Conservation (phyloP, 345 rosid genomes). For the Pugionium cornutum region DNA sequence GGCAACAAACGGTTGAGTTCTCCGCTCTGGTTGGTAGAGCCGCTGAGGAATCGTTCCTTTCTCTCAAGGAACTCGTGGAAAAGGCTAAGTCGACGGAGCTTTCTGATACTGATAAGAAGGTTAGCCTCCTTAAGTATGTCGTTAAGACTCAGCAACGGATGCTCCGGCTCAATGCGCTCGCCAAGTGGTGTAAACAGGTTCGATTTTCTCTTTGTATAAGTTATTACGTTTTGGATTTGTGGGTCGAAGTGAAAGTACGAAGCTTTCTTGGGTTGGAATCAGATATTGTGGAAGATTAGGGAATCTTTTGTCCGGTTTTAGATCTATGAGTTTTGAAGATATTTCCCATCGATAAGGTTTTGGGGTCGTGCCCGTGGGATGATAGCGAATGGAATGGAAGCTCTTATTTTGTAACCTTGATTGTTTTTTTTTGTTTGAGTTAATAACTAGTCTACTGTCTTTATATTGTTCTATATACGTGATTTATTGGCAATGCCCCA, state of each 20-base stretch:
- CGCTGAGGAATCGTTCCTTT: conserved; percentile 77
- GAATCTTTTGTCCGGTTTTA: background rate
- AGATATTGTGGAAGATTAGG: conserved; percentile 16
- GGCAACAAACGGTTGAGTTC: conserved; percentile 88
- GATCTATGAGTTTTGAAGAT: background rate
- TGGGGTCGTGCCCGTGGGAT: too few relatives aligned
- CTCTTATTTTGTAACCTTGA: conserved; percentile 3
- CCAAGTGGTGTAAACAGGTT: conserved; percentile 99
- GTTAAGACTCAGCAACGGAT: conserved; percentile 89
- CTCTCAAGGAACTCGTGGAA: conserved; percentile 79
- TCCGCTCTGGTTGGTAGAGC: conserved; percentile 74
- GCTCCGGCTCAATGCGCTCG: conserved; percentile 88
- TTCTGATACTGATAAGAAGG: conserved; percentile 85
- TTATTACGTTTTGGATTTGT: background rate
- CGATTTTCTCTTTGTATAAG: conserved; percentile 4
- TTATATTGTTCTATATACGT: conserved; percentile 4
- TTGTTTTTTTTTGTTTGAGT: background rate
- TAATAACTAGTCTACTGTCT: background rate
- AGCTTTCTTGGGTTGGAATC: conserved; percentile 25
- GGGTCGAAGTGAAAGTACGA: conserved; percentile 15
- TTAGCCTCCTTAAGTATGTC: conserved; percentile 74
- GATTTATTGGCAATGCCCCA: conserved; percentile 2
- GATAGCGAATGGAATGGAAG: too few relatives aligned
- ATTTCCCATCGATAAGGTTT: too few relatives aligned
- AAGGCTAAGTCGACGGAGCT: conserved; percentile 67